These are phyloP conservation scores for Apiospora saccharicola DNA, from an alignment of 2,329 filamentous ascomycete genomes.

Conservation along the genomic window DNA sequence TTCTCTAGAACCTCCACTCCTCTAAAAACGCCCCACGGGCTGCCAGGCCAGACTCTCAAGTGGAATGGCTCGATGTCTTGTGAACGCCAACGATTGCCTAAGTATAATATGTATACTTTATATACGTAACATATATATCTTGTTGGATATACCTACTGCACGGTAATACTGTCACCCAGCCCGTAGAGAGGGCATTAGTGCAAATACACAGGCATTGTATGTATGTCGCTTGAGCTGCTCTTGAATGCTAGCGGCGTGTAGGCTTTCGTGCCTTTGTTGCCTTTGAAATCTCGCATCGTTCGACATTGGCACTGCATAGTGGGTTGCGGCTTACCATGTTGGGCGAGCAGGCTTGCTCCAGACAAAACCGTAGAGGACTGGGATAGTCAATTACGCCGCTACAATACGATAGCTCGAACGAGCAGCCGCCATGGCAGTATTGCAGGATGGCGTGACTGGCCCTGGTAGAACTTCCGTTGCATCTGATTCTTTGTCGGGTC, in stretches of 20 bases:
- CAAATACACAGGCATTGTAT: not conserved
- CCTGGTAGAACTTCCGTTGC: conserved; percentile 20
- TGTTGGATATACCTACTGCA: not conserved
- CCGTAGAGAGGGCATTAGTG: not conserved
- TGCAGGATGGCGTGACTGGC: conserved; percentile 19
- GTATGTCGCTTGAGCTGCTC: not conserved
- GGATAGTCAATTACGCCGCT: not conserved
- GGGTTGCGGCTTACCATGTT: conserved; percentile 12
- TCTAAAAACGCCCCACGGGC: conserved; percentile 9
- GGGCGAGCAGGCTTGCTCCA: conserved; percentile 4
- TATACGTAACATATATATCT: not conserved
- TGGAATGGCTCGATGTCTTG: not conserved
- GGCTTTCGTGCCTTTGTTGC: not conserved
- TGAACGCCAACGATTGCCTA: not conserved
- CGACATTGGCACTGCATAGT: not conserved
- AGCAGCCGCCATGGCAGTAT: not conserved
- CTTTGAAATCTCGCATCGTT: not conserved
- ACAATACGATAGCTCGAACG: conserved; percentile 9
- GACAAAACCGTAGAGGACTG: not conserved
- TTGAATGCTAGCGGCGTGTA: not conserved
- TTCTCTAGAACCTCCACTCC: not conserved
- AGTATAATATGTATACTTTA: not conserved
- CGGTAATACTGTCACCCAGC: not conserved
- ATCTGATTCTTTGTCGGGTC: conserved; percentile 16
- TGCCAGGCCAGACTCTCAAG: conserved; percentile 1